Percentiles rank a stretch among this genome's conserved stretches.
Evolutionary conservation across 2,329 filamentous ascomycete genomes (phyloP).

Genomic region (Cyphellophora europaea): DNA sequence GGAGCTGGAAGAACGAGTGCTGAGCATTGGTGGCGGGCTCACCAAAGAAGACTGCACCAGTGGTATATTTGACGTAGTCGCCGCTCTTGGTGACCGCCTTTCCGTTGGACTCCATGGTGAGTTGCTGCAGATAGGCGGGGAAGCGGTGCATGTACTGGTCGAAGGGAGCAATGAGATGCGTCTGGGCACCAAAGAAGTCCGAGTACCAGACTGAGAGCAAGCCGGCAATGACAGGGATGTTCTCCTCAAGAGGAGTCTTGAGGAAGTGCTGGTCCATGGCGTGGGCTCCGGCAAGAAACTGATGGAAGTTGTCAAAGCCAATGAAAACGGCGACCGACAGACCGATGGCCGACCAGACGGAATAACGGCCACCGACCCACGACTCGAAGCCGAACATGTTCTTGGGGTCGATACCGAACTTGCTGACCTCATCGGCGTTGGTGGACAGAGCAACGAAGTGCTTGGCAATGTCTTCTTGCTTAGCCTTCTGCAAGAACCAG

Average conservation of each 20-base stretch:
- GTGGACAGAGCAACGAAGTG: constrained; percentile 98
- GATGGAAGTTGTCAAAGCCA: constrained; percentile 93
- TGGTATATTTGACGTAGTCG: constrained; percentile 91
- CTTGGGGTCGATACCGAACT: constrained; percentile 96
- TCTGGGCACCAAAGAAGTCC: constrained; percentile 97
- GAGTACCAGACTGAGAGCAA: constrained; percentile 97
- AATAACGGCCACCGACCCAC: constrained; percentile 98
- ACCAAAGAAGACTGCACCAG: constrained; percentile 89
- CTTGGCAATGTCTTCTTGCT: constrained; percentile 79
- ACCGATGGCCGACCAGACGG: constrained; percentile 97
- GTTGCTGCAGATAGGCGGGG: constrained; percentile 96
- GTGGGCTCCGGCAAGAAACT: constrained; percentile 89
- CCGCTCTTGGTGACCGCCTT: constrained; percentile 89
- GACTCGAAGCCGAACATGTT: constrained; percentile 99
- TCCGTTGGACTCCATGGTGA: constrained; percentile 99
- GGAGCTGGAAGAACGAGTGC: constrained; percentile 99
- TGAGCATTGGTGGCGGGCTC: constrained; percentile 98
- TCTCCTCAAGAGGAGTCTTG: constrained; percentile 79
- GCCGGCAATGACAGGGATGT: constrained; percentile 87
- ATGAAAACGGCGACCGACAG: constrained; percentile 90
- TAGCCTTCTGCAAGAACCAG: constrained; percentile 87
- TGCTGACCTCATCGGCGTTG: constrained; percentile 88
- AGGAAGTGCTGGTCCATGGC: constrained; percentile 99
- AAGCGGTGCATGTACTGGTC: constrained; percentile 99
- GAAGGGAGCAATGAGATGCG: constrained; percentile 93